These are phyloP conservation scores for Rostrohypoxylon terebratum DNA, from an alignment of 495 filamentous ascomycete species.

Conservation along the genomic window DNA sequence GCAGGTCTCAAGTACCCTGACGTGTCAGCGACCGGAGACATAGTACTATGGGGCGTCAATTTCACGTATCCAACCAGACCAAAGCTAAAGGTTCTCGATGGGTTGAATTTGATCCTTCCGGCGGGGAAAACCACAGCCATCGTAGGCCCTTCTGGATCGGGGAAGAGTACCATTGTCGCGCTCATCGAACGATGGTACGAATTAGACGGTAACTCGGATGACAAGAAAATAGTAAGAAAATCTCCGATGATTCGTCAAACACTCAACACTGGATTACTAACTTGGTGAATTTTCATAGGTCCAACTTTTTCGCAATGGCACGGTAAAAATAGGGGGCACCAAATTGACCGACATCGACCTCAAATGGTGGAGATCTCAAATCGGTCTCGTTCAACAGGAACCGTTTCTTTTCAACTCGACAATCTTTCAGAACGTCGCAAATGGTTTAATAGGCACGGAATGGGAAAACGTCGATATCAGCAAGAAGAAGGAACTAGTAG, in stretches of 20 bases:
- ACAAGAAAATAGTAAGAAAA: slow-evolving; percentile 59
- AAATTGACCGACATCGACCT: slow-evolving; percentile 66
- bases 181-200: slow-evolving; percentile 75
- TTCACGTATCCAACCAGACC: slow-evolving; percentile 76
- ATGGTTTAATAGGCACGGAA: slow-evolving; percentile 72
- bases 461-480: slow-evolving; percentile 64
- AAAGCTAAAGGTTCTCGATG: slow-evolving; percentile 65
- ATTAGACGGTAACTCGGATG: slow-evolving; percentile 59
- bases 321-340: slow-evolving; percentile 63
- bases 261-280: slow-evolving; percentile 11
- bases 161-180: slow-evolving; percentile 75
- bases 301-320: slow-evolving; percentile 60
- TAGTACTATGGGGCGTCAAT: slow-evolving; percentile 68
- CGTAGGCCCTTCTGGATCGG: slow-evolving; percentile 80
- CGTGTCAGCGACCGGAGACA: slow-evolving; percentile 62
- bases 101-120: slow-evolving; percentile 68
- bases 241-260: slow-evolving; percentile 18
- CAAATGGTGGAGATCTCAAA: slow-evolving; percentile 73
- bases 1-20: slow-evolving; percentile 61
- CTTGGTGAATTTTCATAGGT: slow-evolving; percentile 46
- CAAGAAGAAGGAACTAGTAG: slow-evolving; percentile 66
- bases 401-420: slow-evolving; percentile 77
- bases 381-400: slow-evolving; percentile 76
- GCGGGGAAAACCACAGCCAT: slow-evolving; percentile 88
- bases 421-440: slow-evolving; percentile 73